phyloP scores from a whole-genome alignment of 768 basidiomycete genomes.

The Xanthoconium purpureum region DNA sequence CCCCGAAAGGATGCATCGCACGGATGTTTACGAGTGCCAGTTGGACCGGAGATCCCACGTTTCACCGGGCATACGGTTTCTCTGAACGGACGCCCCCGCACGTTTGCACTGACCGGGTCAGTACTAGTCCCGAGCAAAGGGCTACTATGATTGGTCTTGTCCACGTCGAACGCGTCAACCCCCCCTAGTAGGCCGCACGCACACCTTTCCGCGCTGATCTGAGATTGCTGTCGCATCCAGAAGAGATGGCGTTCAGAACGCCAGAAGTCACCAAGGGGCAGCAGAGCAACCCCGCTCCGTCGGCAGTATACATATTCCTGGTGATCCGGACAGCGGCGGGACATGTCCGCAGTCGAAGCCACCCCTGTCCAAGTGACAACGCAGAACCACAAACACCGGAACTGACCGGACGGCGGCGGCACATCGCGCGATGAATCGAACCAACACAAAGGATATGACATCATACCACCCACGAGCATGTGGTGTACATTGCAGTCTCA shows the following conservation, averaged over 20 bases:
- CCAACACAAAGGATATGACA: background rate
- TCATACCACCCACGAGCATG: background rate
- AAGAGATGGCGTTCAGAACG: slow-evolving; percentile 5
- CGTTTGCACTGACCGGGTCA: background rate
- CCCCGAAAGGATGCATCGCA: slow-evolving; percentile 5
- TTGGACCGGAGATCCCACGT: slow-evolving; percentile 8
- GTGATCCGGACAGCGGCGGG: slow-evolving; percentile 17
- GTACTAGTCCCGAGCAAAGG: background rate
- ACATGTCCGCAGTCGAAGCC: slow-evolving; percentile 4
- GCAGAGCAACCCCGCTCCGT: slow-evolving; percentile 11
- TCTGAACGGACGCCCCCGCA: slow-evolving; percentile 3
- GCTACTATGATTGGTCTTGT: background rate
- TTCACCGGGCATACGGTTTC: slow-evolving; percentile 1
- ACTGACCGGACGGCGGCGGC: slow-evolving; percentile 12
- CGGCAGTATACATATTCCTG: slow-evolving; percentile 11
- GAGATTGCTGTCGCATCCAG: slow-evolving; percentile 13
- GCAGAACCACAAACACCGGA: slow-evolving; percentile 12
- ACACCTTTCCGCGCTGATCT: slow-evolving; percentile 14
- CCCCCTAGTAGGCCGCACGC: background rate
- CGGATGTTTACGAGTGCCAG: slow-evolving; percentile 11
- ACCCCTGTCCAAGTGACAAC: background rate
- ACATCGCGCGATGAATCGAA: slow-evolving; percentile 16
- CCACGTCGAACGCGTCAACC: background rate
- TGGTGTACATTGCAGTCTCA: slow-evolving; percentile 10
- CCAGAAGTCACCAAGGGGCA: slow-evolving; percentile 11